Percentiles rank a stretch among this genome's conserved stretches.
These are phyloP conservation scores for Mycena floridula DNA, from an alignment of 768 basidiomycete genomes.

Conservation along the genomic window DNA sequence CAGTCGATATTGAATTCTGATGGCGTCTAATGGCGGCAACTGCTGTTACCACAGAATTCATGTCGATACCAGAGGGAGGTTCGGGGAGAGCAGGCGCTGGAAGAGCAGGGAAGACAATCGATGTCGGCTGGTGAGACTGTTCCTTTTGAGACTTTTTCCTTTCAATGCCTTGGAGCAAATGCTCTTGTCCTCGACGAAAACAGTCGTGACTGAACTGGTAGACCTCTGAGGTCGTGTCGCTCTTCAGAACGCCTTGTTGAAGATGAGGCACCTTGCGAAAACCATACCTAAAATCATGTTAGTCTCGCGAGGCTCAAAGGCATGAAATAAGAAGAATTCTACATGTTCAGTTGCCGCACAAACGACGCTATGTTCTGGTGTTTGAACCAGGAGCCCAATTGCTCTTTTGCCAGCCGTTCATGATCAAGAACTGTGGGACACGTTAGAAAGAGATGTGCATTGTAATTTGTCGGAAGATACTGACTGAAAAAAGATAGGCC, in stretches of 20 bases:
- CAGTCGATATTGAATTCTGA: slow-evolving; percentile 85
- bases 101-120: too few relatives aligned
- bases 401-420: slow-evolving; percentile 83
- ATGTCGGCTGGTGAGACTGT: slow-evolving; percentile 30
- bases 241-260: slow-evolving; percentile 84
- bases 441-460: too few relatives aligned
- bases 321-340: too few relatives aligned
- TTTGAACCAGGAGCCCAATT: slow-evolving; percentile 94
- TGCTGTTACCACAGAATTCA: slow-evolving; percentile 78
- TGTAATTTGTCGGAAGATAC: too few relatives aligned
- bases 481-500: slow-evolving; percentile 94
- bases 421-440: slow-evolving; percentile 91
- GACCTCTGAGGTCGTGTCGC: slow-evolving; percentile 74
- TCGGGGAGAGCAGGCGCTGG: slow-evolving; percentile 9
- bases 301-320: too few relatives aligned
- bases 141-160: slow-evolving; percentile 65
- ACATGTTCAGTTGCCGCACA: slow-evolving; percentile 91
- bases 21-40: slow-evolving; percentile 86
- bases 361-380: slow-evolving; percentile 93
- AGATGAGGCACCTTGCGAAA: slow-evolving; percentile 95
- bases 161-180: slow-evolving; percentile 81
- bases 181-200: slow-evolving; percentile 85
- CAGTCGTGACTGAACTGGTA: slow-evolving; percentile 92
- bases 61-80: slow-evolving; percentile 42
- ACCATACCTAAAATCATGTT: too few relatives aligned